Conservation (phyloP, 768 basidiomycete genomes). For the Dendrothele bispora region DNA sequence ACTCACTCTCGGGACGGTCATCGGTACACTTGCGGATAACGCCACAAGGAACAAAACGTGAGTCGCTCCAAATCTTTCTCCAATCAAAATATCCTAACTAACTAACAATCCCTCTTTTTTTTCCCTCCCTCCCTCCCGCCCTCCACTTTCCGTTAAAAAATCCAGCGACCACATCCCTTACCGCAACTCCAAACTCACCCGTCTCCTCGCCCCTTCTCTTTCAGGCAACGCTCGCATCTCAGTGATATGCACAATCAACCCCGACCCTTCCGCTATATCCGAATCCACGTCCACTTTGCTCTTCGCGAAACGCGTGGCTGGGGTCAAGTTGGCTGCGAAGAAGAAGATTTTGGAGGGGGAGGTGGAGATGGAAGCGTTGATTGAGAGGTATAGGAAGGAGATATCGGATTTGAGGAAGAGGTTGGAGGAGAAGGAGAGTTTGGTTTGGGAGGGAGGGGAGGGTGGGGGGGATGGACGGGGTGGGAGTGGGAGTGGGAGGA, state of each 20-base stretch:
- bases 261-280: conserved; percentile 71
- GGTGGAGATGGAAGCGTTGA: conserved; percentile 88
- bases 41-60: conserved; percentile 72
- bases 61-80: conserved; percentile 13
- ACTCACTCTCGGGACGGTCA: conserved; percentile 90
- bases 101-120: background rate
- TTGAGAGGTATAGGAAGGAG: conserved; percentile 92
- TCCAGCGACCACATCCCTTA: conserved; percentile 87
- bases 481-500: conserved; percentile 24
- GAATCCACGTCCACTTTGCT: conserved; percentile 88
- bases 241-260: conserved; percentile 95
- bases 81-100: too few relatives aligned
- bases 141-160: background rate
- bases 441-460: conserved; percentile 30
- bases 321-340: conserved; percentile 83
- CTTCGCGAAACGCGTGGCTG: conserved; percentile 91
- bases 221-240: conserved; percentile 95
- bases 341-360: conserved; percentile 97
- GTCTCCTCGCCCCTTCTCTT: conserved; percentile 91
- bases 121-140: background rate
- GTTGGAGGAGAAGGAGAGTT: conserved; percentile 68
- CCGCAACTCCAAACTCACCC: conserved; percentile 93
- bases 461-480: background rate
- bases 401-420: conserved; percentile 86
- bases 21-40: conserved; percentile 89